phyloP scores from a whole-genome alignment of 2,329 filamentous ascomycete species.

The Fusarium sp. region DNA sequence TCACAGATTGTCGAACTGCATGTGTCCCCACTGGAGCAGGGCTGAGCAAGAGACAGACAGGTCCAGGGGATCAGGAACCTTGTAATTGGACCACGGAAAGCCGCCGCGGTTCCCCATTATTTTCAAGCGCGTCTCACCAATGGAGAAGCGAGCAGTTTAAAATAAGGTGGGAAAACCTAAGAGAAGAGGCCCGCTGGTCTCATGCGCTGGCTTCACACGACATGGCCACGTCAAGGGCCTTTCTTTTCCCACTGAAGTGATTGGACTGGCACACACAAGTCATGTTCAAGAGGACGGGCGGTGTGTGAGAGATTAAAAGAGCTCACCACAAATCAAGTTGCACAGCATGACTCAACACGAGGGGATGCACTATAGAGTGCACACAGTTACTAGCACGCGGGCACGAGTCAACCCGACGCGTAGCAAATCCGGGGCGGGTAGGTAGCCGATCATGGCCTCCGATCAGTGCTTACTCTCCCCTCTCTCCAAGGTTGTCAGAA shows the following conservation, averaged over 20 bases:
- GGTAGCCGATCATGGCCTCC: constrained; percentile 28
- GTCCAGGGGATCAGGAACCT: constrained; percentile 6
- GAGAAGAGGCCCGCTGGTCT: neutral
- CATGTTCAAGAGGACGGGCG: neutral
- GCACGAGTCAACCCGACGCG: constrained; percentile 13
- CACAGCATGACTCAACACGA: constrained; percentile 19
- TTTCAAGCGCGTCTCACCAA: constrained; percentile 14
- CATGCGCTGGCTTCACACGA: constrained; percentile 27
- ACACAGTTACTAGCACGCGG: constrained; percentile 20
- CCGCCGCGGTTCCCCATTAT: constrained; percentile 20
- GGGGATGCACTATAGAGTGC: constrained; percentile 34
- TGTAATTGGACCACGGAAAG: constrained; percentile 23
- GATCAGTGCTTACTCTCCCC: constrained; percentile 31
- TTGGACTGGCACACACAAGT: neutral
- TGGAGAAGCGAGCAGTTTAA: constrained; percentile 16
- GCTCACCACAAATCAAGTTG: neutral
- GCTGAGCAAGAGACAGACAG: constrained; percentile 22
- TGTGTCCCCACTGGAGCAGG: constrained; percentile 18
- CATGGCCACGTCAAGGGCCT: constrained; percentile 31
- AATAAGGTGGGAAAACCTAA: constrained; percentile 3
- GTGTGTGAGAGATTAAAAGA: constrained; percentile 17
- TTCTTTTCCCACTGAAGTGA: neutral
- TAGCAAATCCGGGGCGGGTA: constrained; percentile 43
- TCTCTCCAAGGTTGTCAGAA: neutral
- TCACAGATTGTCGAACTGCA: constrained; percentile 3